Evolutionary conservation across 805 yeast species (phyloP), one percentile per base, ranked within the genome.

Genomic region (Debaryomyces castellii): DNA sequence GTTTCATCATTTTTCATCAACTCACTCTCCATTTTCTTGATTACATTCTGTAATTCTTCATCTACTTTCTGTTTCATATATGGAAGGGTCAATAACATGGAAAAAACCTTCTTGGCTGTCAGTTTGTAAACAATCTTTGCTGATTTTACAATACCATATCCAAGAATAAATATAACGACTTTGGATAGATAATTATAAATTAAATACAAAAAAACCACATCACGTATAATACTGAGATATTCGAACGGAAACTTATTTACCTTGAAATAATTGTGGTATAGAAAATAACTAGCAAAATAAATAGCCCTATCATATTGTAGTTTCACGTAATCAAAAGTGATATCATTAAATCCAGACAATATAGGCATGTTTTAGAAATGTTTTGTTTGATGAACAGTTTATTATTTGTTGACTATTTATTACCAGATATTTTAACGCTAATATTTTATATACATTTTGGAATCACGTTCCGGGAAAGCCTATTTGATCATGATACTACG

Each of bases 1-100:
- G 57, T 53, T 0, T 68, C 68, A 44, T 82, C 79, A 47, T 81
- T 80, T 46, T 74, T 73, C 41, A 91, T 78, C 46, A 92, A 55
- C 17, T 76, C 74, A 0, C 64, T 51, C 50, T 90, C 89, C 27
- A 92, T 64, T 18, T 71, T 68, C 0, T 39, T 60, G 2, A 77
- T 62, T 0, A 79, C 78, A 37, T 68, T 70, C 4, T 48, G 47
- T 1, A 91, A 74, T 58, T 91, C 91, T 21, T 63, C 57, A 32
- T 84, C 82, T 5, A 92, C 85, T 53, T 78, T 79, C 1, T 58
- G 50, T 45, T 71, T 78, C 20, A 88, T 49, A 0, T 77, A 67
- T 2, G 91, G 90, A 5, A 85, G 64, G 0, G 62, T 45, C 48
- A 78, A 53, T 3, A 80, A 24, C 24, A 62, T 37, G 5, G 49